Evolutionary conservation across 2,329 filamentous ascomycete species (phyloP), one percentile per base, ranked within the genome.

Genomic region (Ilyonectria mors-panacis): DNA sequence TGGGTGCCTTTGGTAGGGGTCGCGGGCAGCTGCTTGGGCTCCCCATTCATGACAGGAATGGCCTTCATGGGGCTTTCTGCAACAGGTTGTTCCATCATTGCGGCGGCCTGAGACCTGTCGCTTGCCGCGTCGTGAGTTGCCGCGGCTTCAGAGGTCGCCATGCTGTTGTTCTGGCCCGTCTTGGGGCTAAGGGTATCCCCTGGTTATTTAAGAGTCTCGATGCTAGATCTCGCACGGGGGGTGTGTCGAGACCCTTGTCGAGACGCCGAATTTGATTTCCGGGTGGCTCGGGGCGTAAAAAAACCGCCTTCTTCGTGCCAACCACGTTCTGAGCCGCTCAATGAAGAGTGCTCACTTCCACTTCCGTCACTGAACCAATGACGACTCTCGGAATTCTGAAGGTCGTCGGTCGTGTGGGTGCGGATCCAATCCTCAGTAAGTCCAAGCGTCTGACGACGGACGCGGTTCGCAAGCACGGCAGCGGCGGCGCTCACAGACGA

Each of bases 381-480:
- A 68, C 89, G 90, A 71, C 89, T 89, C 78, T 96, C 93, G 35
- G 87, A 88, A 72, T 75, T 73, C 56, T 90, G 87, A 71, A 86
- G 87, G 72, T 92, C 89, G 70, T 88, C 88, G n/a, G 91, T 88
- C n/a, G 93, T 91, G 77, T 95, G 94, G 68, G 93, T 92, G 67
- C 93, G 92, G 72, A 96, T 94, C 93, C 93, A 95, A 83, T 94
- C 92, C 79, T 95, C 92, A 0, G 92, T 94, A 60, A 95, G 87
- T 66, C 91, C 90, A 71, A 85, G 84, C 17, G 85, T 83, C 63
- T 87, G 85, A 77, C 90, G 83, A 76, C 89, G 82, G 55, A 85
- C 89, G 71, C 89, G 86, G 74, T 91, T 91, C 54, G 88, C 88
- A 68, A 92, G 86, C 26, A 91, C 88, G 10, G 88, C 87, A 30